Conservation (phyloP, 2,329 filamentous ascomycete species). For the Sordariomycetes sp. region DNA sequence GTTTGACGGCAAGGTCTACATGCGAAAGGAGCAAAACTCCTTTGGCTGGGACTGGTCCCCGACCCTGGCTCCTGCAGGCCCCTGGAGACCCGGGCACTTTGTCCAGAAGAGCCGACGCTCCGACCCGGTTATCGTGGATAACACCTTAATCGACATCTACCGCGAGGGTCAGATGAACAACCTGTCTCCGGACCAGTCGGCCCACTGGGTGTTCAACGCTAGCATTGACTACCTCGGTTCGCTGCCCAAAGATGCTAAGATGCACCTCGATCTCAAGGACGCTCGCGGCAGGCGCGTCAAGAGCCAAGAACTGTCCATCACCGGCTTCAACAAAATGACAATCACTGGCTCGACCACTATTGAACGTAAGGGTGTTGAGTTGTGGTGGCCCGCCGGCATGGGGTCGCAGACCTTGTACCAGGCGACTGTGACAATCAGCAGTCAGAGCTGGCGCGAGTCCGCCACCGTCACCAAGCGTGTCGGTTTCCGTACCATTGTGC, state of each 20-base stretch:
- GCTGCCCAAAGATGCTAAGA: conserved; percentile 27
- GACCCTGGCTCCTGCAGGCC: conserved; percentile 51
- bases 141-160: conserved; percentile 49
- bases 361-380: conserved; percentile 30
- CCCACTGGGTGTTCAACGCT: conserved; percentile 52
- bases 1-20: too few relatives aligned
- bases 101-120: conserved; percentile 36
- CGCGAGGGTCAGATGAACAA: conserved; percentile 49
- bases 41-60: conserved; percentile 60
- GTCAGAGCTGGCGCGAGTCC: too few relatives aligned
- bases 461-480: conserved; percentile 39
- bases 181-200: conserved; percentile 43
- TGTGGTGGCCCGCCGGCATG: conserved; percentile 54
- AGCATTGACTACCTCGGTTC: conserved; percentile 47
- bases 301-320: conserved; percentile 19
- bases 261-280: conserved; percentile 39
- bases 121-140: conserved; percentile 27
- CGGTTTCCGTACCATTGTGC: conserved; percentile 53
- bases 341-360: conserved; percentile 40
- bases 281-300: conserved; percentile 19
- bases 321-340: conserved; percentile 27
- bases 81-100: conserved; percentile 50
- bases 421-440: conserved; percentile 38
- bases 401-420: conserved; percentile 50
- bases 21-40: conserved; percentile 52